Base-by-base conservation (phyloP, 78 protist species). In the Diacronema lutheri region DNA sequence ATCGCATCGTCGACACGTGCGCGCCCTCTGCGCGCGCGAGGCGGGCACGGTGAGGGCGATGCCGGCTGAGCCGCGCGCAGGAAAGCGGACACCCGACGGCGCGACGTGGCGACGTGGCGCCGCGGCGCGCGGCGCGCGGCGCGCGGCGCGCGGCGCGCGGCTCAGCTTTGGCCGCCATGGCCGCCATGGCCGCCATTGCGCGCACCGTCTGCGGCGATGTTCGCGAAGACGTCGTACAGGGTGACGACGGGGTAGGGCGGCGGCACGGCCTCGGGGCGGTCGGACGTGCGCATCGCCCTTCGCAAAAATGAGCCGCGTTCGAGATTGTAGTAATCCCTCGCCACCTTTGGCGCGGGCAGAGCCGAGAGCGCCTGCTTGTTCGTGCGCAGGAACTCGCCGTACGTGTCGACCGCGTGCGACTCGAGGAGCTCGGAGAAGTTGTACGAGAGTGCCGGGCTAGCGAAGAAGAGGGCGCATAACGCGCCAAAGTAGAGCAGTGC, bases 351-450 rank as follows among this genome's bases (percentile, higher is more conserved):
- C 40, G 82, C 64, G 25, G 82, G 82, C 41, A 77, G 58, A 19
- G 12, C 20, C 82, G 44, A 50, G 64, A 77, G 44, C 82, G 14
- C 33, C 62, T 1, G 64, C 56, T 41, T 64, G n/a, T 77, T 77
- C 23, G 82, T 64, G 61, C 50, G 64, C 20, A 46, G 44, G 35
- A 77, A 77, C 57, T 77, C 82, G 61, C 82, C 82, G 82, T 77
- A 77, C 56, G 82, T 77, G 61, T 77, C 82, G 44, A 77, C 82
- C 13, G 82, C 82, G 35, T 77, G 82, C 9, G 82, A 61, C 62
- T 77, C 82, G 82, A 77, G 13, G 40, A 77, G 82, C 61, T 77
- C 82, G 2, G 64, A 50, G 21, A 77, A 77, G 61, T 50, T 50
- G 61, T 77, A 77, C n/a, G 82, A 38, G 38, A 77, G 61, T 31